A percentile compares a stretch with the other conserved stretches of the same genome.
These are phyloP conservation scores for Collybia mongolica DNA, from an alignment of 768 basidiomycete species.

Conservation along the genomic window DNA sequence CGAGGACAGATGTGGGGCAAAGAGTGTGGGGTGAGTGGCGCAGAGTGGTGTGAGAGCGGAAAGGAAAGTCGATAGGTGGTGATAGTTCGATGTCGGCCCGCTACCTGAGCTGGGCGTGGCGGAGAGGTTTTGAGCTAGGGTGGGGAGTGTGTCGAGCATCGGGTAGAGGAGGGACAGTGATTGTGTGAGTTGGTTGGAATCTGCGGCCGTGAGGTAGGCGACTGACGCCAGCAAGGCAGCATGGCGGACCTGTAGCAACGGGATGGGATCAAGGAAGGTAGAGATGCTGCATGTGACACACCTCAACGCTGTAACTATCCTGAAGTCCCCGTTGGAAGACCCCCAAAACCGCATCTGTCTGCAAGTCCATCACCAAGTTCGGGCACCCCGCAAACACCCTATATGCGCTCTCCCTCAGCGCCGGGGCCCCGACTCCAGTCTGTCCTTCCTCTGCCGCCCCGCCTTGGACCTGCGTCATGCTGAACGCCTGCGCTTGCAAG, in stretches of 20 bases:
- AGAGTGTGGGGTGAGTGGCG: constrained; percentile 65
- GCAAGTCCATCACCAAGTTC: constrained; percentile 75
- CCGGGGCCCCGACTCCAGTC: constrained; percentile 1
- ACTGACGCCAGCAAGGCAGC: constrained; percentile 71
- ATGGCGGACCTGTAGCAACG: constrained; percentile 59
- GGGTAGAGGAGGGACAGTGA: constrained; percentile 60
- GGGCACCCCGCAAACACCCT: constrained; percentile 73
- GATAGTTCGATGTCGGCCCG: constrained; percentile 31
- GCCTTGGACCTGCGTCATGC: constrained; percentile 48
- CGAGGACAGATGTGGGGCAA: constrained; percentile 66
- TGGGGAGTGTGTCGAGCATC: constrained; percentile 73
- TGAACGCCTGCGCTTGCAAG: constrained; percentile 69
- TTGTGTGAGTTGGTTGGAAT: constrained; percentile 59
- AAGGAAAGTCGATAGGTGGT: constrained; percentile 64
- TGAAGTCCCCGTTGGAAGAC: constrained; percentile 69
- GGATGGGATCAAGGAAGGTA: neutral
- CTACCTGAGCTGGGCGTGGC: constrained; percentile 21
- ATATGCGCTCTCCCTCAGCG: constrained; percentile 61
- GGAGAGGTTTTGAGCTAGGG: constrained; percentile 40
- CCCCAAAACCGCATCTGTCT: constrained; percentile 64
- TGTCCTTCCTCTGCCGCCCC: constrained; percentile 17
- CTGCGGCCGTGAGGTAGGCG: constrained; percentile 64
- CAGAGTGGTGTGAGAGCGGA: constrained; percentile 70
- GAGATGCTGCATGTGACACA: constrained; percentile 16
- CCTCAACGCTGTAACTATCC: constrained; percentile 65